A percentile compares a stretch with the other conserved stretches of the same genome.
Conservation (phyloP, 192 early-diverging fungal genomes). For the Podila verticillata region DNA sequence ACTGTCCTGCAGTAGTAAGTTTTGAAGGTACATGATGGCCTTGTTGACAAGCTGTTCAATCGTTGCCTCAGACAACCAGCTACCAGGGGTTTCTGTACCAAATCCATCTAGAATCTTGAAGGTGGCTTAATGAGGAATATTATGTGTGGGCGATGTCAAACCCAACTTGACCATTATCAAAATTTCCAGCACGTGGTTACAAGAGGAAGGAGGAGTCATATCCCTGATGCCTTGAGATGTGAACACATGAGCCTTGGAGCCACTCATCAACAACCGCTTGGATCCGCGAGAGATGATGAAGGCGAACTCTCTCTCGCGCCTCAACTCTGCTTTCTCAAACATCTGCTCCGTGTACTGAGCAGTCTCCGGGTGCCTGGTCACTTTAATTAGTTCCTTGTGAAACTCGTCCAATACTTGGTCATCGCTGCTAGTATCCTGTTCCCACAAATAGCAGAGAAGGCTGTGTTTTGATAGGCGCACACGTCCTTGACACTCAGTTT, state of each 20-base stretch:
- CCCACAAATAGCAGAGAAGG: not conserved
- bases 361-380: conserved; percentile 7
- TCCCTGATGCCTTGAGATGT: not conserved
- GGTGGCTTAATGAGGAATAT: too few species aligned
- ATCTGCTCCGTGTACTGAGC: not conserved
- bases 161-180: conserved; percentile 7
- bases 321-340: conserved; percentile 12
- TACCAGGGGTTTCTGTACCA: too few species aligned
- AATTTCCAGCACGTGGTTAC: not conserved
- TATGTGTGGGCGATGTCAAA: too few species aligned
- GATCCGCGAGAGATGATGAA: conserved; percentile 1
- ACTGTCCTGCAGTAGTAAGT: too few species aligned
- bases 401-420: not conserved
- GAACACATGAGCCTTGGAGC: conserved; percentile 1
- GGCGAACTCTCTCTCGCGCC: conserved; percentile 3
- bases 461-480: not conserved
- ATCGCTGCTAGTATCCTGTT: conserved; percentile 5
- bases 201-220: too few species aligned
- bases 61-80: too few species aligned
- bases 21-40: too few species aligned
- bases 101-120: too few species aligned
- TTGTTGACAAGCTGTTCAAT: too few species aligned
- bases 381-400: conserved; percentile 4
- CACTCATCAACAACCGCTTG: conserved; percentile 4
- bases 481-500: not conserved